Base-by-base conservation (phyloP, 441 rosid genomes). In the Bocquillonia castaneifolia region DNA sequence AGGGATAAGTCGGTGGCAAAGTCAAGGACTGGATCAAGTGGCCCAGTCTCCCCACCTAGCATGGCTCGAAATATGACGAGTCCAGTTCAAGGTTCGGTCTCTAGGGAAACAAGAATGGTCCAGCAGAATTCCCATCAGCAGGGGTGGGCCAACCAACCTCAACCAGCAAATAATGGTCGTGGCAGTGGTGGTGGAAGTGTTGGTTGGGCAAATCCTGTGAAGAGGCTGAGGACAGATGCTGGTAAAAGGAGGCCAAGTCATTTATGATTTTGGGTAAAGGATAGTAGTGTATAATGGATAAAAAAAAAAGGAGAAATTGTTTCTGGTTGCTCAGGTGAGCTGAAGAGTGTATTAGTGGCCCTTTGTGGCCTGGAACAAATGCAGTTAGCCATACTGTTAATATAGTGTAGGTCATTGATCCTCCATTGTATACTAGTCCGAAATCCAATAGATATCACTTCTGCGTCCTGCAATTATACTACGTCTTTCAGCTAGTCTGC, bases 141-240 rank as follows among this genome's bases (percentile, higher is more conserved):
- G 77, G 85, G 85, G 6, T 82, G 92, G 94, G 80, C 80, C 57
- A 90, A 83, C 79, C 96, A 82, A 81, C 61, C 87, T 56, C 92
- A 87, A 73, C 84, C 86, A 0, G 65, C 83, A 65, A 89, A 80
- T 22, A 58, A 45, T n/a, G 65, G 72, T 22, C 5, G 51, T 47
- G 63, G 64, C 60, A 78, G 85, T n/a, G 79, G 83, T 45, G 83
- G 82, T 44, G 95, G 88, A 45, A 79, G 69, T 57, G 92, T 92
- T 28, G 97, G 98, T 58, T 95, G 99, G 99, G 98, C 99, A 72
- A 89, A 95, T 81, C 99, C 98, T 17, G 99, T 95, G 31, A 95
- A 95, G 88, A 85, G 96, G 79, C 72, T 89, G 80, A 90, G 99
- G 74, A 92, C 99, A 20, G 99, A 90, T 80, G 74, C 96, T 6